phyloP scores from a whole-genome alignment of 2,329 filamentous ascomycete genomes.

The Pseudogymnoascus sp. region DNA sequence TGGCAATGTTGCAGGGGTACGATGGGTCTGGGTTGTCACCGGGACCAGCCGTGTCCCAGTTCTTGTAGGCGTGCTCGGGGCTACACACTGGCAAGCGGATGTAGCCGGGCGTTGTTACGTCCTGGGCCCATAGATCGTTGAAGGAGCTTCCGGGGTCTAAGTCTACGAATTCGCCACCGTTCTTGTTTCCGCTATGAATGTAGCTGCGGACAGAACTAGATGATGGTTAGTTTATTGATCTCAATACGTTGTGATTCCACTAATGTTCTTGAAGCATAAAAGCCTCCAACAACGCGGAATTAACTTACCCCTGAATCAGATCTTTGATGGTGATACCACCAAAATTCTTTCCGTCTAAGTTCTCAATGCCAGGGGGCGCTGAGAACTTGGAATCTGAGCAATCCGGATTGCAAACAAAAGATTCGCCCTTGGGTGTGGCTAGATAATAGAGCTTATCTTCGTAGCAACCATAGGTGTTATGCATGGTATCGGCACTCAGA shows the following conservation, averaged over 20 bases:
- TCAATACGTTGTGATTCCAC: neutral
- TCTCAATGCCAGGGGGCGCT: slow-evolving; percentile 24
- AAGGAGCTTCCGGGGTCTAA: slow-evolving; percentile 40
- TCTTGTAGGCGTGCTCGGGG: slow-evolving; percentile 27
- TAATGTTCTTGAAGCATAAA: neutral
- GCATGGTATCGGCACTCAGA: neutral
- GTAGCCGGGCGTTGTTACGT: slow-evolving; percentile 32
- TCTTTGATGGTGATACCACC: slow-evolving; percentile 24
- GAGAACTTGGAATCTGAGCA: slow-evolving; percentile 24
- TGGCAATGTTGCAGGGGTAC: slow-evolving; percentile 31
- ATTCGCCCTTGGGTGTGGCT: slow-evolving; percentile 23
- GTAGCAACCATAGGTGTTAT: neutral
- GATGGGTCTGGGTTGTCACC: slow-evolving; percentile 15
- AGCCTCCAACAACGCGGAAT: neutral
- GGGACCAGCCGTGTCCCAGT: slow-evolving; percentile 26
- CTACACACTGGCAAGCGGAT: slow-evolving; percentile 35
- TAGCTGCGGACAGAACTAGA: slow-evolving; percentile 25
- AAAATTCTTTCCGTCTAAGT: slow-evolving; percentile 22
- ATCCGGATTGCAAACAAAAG: slow-evolving; percentile 14
- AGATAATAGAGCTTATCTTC: slow-evolving; percentile 28
- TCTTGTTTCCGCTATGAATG: slow-evolving; percentile 27
- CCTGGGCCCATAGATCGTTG: slow-evolving; percentile 34
- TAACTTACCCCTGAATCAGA: slow-evolving; percentile 18
- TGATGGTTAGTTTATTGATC: neutral
- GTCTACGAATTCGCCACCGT: slow-evolving; percentile 25